Conservation (phyloP, 441 rosid genomes). For the Arabidopsis lyrata region DNA sequence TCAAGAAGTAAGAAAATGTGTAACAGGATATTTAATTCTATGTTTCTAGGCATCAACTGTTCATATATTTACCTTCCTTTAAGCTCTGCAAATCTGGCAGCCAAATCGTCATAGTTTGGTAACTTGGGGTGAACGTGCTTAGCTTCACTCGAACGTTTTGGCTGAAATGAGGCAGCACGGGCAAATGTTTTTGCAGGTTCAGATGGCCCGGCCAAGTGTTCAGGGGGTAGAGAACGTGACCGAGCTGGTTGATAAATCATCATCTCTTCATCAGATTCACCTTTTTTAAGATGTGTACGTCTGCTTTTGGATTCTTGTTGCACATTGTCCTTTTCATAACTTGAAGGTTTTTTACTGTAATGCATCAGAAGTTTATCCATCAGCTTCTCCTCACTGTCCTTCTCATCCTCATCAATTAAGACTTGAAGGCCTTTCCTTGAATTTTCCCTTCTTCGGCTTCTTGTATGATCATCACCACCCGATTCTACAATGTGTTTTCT, state of each 20-base stretch:
- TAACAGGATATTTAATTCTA: conserved; percentile 1
- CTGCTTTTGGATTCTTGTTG: conserved; percentile 63
- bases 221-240: conserved; percentile 75
- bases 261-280: conserved; percentile 42
- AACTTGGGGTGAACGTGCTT: conserved; percentile 94
- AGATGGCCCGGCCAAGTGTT: conserved; percentile 52
- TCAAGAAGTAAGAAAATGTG: conserved; percentile 8
- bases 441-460: conserved; percentile 73
- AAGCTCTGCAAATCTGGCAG: conserved; percentile 87
- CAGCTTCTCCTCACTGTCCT: conserved; percentile 79
- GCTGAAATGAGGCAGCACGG: conserved; percentile 82
- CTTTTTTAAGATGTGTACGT: conserved; percentile 45
- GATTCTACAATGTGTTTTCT: conserved; percentile 59
- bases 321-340: conserved; percentile 53
- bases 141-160: conserved; percentile 63
- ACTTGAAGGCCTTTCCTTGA: conserved; percentile 69
- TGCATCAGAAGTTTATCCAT: conserved; percentile 87
- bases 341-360: conserved; percentile 78
- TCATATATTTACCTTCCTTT: conserved; percentile 61
- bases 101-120: conserved; percentile 89
- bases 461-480: conserved; percentile 50
- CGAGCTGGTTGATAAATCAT: conserved; percentile 54
- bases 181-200: conserved; percentile 54
- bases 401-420: conserved; percentile 59
- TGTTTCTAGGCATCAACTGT: conserved; percentile 20